A percentile compares a stretch with the other conserved stretches of the same genome.
Evolutionary conservation across 2,329 filamentous ascomycete species (phyloP).

Genomic region (Pseudogymnoascus sp.): DNA sequence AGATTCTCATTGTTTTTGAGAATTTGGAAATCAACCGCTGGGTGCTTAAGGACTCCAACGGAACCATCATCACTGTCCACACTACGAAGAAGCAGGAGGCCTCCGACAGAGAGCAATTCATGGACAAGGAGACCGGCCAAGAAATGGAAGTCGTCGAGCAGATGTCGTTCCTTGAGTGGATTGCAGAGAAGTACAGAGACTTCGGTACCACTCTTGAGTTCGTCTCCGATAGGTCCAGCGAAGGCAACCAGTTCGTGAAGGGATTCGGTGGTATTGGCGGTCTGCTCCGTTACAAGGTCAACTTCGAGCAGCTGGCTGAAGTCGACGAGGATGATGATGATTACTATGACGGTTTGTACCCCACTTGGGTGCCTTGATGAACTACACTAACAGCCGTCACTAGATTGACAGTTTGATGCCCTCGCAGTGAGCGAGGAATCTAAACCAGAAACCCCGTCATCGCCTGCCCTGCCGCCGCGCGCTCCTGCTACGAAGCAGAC

Average conservation of each 20-base stretch:
- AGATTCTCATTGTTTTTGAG: slow-evolving; percentile 93
- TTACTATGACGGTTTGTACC: slow-evolving; percentile 64
- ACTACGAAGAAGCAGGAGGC: slow-evolving; percentile 80
- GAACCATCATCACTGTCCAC: slow-evolving; percentile 69
- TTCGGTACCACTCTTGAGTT: slow-evolving; percentile 95
- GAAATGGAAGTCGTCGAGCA: slow-evolving; percentile 93
- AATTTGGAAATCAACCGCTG: slow-evolving; percentile 93
- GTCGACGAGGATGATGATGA: slow-evolving; percentile 86
- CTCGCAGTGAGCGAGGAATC: slow-evolving; percentile 83
- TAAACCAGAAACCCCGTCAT: slow-evolving; percentile 52
- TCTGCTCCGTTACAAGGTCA: slow-evolving; percentile 98
- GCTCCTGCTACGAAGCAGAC: slow-evolving; percentile 37
- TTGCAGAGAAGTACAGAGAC: slow-evolving; percentile 96
- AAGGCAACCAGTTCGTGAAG: slow-evolving; percentile 99
- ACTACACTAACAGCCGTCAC: slow-evolving; percentile 13
- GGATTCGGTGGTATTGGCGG: slow-evolving; percentile 98
- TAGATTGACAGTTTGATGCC: slow-evolving; percentile 85
- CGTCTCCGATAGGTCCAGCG: slow-evolving; percentile 92
- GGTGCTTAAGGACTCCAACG: slow-evolving; percentile 73
- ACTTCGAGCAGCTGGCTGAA: slow-evolving; percentile 97
- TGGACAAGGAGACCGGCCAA: slow-evolving; percentile 90
- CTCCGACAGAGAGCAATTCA: slow-evolving; percentile 70
- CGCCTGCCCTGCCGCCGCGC: slow-evolving; percentile 36
- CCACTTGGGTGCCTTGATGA: background rate
- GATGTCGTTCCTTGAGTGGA: slow-evolving; percentile 96